These are phyloP conservation scores for Microcyclospora tardicrescens DNA, from an alignment of 2,329 filamentous ascomycete genomes.

Conservation along the genomic window DNA sequence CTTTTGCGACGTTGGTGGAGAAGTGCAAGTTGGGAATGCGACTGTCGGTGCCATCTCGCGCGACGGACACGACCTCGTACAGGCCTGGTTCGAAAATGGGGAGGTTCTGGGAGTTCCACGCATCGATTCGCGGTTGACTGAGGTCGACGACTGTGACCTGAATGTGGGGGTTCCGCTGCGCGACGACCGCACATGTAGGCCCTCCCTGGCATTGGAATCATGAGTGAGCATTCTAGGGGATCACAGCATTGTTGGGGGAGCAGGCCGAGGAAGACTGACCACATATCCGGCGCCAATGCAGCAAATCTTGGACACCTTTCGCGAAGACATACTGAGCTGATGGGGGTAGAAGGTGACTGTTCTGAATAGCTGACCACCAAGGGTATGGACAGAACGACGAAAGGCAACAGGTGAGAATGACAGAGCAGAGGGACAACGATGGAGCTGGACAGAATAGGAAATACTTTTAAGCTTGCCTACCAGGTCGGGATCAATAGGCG, in stretches of 20 bases:
- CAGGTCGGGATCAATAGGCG: too few relatives aligned
- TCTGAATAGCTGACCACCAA: too few relatives aligned
- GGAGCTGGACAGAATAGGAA: too few relatives aligned
- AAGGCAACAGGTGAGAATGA: too few relatives aligned
- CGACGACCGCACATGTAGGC: slow-evolving; percentile 62
- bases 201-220: slow-evolving; percentile 40
- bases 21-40: slow-evolving; percentile 59
- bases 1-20: slow-evolving; percentile 50
- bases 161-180: slow-evolving; percentile 58
- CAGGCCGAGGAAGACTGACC: slow-evolving; percentile 33
- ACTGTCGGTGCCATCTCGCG: slow-evolving; percentile 35
- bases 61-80: slow-evolving; percentile 51
- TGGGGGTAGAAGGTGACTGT: too few relatives aligned
- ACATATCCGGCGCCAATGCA: slow-evolving; percentile 67
- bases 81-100: slow-evolving; percentile 68
- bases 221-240: slow-evolving; percentile 5
- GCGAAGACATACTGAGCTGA: neutral
- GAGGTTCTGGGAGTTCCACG: slow-evolving; percentile 61
- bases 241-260: neutral
- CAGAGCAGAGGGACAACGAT: too few relatives aligned
- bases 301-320: slow-evolving; percentile 42
- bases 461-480: too few relatives aligned
- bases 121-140: slow-evolving; percentile 50
- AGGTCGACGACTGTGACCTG: slow-evolving; percentile 63
- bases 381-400: too few relatives aligned